phyloP scores from a whole-genome alignment of 306 rosid genomes.

The Rosa persica region DNA sequence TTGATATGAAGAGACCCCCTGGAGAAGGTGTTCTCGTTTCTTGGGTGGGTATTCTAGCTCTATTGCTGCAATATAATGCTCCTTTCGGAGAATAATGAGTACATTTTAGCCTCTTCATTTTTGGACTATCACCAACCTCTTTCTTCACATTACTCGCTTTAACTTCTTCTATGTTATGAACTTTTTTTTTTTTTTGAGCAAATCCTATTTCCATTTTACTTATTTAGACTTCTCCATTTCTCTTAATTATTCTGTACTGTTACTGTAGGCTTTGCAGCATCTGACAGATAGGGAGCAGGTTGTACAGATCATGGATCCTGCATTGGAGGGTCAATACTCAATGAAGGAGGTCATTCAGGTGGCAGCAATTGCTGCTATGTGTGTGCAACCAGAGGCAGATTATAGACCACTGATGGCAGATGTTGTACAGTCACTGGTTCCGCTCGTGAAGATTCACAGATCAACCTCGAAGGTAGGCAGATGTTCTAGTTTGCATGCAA shows the following conservation, averaged over 20 bases:
- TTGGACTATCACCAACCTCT: not conserved
- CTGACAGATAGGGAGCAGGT: constrained; percentile 87
- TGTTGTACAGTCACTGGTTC: constrained; percentile 92
- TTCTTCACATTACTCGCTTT: not conserved
- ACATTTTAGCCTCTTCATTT: not conserved
- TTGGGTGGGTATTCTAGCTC: constrained; percentile 59
- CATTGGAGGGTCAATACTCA: constrained; percentile 81
- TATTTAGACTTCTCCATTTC: constrained; percentile 3
- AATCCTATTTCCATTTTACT: not conserved
- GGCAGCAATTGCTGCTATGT: constrained; percentile 94
- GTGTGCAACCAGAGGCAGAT: constrained; percentile 94
- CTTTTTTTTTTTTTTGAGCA: not conserved
- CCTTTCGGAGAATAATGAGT: not conserved
- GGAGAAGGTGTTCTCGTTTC: constrained; percentile 93
- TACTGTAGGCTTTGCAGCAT: constrained; percentile 75
- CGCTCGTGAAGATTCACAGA: constrained; percentile 63
- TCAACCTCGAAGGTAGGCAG: constrained; percentile 57
- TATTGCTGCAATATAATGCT: not conserved
- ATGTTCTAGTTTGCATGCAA: constrained; percentile 53
- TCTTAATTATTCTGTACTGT: constrained; percentile 3
- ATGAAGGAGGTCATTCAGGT: constrained; percentile 95
- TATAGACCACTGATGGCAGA: constrained; percentile 98
- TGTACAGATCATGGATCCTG: constrained; percentile 82
- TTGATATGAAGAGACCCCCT: constrained; percentile 87
- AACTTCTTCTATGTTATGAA: not conserved